A percentile compares a stretch with the other conserved stretches of the same genome.
phyloP scores from a whole-genome alignment of 352 stramenopile species.

The Globisporangium nunn region DNA sequence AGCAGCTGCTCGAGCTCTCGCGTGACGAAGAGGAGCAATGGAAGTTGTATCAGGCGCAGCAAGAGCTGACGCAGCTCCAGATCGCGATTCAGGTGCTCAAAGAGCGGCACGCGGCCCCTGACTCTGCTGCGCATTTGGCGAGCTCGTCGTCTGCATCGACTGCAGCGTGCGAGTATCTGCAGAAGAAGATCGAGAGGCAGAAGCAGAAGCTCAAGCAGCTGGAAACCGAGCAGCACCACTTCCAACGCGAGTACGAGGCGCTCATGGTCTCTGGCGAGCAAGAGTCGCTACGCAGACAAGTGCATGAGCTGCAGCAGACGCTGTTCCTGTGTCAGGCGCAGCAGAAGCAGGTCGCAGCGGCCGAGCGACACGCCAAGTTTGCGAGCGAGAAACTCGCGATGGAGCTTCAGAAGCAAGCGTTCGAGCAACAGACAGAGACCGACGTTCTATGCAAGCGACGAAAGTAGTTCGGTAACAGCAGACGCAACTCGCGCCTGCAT shows the following conservation, averaged over 20 bases:
- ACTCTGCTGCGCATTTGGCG: background rate
- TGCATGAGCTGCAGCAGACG: conserved; percentile 63
- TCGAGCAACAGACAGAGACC: conserved; percentile 51
- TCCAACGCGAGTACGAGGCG: conserved; percentile 29
- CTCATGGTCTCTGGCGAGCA: conserved; percentile 34
- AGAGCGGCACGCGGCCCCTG: conserved; percentile 4
- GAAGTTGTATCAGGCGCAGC: conserved; percentile 38
- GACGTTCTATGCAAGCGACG: conserved; percentile 55
- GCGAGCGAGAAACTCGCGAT: conserved; percentile 22
- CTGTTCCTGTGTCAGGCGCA: conserved; percentile 59
- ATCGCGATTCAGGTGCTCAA: conserved; percentile 39
- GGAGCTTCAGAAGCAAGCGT: conserved; percentile 35
- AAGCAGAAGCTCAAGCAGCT: conserved; percentile 32
- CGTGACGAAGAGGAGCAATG: conserved; percentile 53
- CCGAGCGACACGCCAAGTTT: conserved; percentile 25
- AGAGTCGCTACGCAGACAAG: conserved; percentile 38
- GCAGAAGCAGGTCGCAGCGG: conserved; percentile 33
- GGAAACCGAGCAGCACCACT: conserved; percentile 20
- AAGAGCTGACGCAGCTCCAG: conserved; percentile 55
- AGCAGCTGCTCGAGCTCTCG: conserved; percentile 32
- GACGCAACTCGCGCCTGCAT: background rate
- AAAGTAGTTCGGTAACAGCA: background rate
- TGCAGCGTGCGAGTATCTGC: conserved; percentile 35
- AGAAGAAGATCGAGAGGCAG: conserved; percentile 40
- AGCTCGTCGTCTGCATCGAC: conserved; percentile 6